Conservation (phyloP, 805 yeast genomes). For the Phaffomyces antillensis region DNA sequence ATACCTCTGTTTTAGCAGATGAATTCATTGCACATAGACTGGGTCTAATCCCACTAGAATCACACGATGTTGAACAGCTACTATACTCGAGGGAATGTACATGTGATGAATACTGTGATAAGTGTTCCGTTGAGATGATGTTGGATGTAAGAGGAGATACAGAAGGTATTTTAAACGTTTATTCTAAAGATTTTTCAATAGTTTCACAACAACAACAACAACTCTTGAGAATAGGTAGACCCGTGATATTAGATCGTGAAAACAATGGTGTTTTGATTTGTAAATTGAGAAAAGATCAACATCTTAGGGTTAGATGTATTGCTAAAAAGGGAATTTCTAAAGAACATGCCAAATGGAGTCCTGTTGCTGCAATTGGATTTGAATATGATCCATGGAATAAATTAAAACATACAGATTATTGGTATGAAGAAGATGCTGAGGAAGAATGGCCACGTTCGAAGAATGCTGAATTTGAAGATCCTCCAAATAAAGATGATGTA, state of each 20-base stretch:
- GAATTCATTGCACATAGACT: slow-evolving; percentile 92
- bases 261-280: slow-evolving; percentile 85
- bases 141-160: slow-evolving; percentile 85
- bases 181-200: slow-evolving; percentile 69
- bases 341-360: slow-evolving; percentile 99
- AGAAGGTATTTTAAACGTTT: slow-evolving; percentile 83
- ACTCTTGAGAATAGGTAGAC: slow-evolving; percentile 56
- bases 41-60: slow-evolving; percentile 84
- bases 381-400: slow-evolving; percentile 99
- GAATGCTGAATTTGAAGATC: slow-evolving; percentile 94
- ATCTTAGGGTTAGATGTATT: slow-evolving; percentile 78
- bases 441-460: slow-evolving; percentile 90
- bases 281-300: slow-evolving; percentile 89
- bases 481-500: slow-evolving; percentile 78
- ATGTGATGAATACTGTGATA: slow-evolving; percentile 95
- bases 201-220: slow-evolving; percentile 29
- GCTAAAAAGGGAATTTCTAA: slow-evolving; percentile 97
- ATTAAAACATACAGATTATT: slow-evolving; percentile 87
- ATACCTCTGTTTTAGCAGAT: slow-evolving; percentile 93
- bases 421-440: slow-evolving; percentile 89
- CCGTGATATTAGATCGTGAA: slow-evolving; percentile 73
- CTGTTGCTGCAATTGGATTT: slow-evolving; percentile 91
- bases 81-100: slow-evolving; percentile 93
- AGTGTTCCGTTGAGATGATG: slow-evolving; percentile 84
- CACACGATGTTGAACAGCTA: slow-evolving; percentile 75